Percentiles rank a stretch among this genome's conserved stretches.
These are phyloP conservation scores for Epipyxis sp. DNA, from an alignment of 108 stramenopile genomes.

Conservation along the genomic window DNA sequence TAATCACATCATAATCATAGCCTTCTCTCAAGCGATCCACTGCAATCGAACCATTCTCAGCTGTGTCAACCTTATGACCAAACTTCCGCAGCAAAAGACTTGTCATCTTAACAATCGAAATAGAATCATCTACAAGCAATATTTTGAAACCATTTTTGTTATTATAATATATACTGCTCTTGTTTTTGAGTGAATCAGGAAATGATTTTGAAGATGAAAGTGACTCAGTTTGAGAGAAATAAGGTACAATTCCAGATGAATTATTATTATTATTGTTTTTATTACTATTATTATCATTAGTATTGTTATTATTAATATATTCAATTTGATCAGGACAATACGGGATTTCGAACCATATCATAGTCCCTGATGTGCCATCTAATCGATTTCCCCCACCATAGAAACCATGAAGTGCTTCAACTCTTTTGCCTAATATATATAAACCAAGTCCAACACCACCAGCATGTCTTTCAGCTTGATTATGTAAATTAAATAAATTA, in stretches of 20 bases:
- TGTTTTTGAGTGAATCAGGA: too few species aligned
- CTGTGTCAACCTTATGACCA: neutral
- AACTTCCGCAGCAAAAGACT: neutral
- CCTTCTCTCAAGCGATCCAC: too few species aligned
- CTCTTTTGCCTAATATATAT: neutral
- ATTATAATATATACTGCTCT: too few species aligned
- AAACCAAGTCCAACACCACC: conserved; percentile 27
- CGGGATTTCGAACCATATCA: conserved; percentile 26
- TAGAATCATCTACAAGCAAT: conserved; percentile 19
- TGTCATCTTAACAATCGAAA: neutral
- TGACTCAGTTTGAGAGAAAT: too few species aligned
- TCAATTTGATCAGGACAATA: neutral
- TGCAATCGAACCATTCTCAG: neutral
- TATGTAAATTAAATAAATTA: neutral
- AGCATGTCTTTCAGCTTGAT: neutral
- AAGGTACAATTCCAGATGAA: too few species aligned
- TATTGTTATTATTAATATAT: too few species aligned
- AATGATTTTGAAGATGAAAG: too few species aligned
- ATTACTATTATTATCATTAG: too few species aligned
- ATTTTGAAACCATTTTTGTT: too few species aligned
- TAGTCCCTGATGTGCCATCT: conserved; percentile 1
- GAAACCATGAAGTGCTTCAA: conserved; percentile 11
- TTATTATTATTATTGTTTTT: too few species aligned
- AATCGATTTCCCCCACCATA: neutral
- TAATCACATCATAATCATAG: too few species aligned